Base-by-base conservation (phyloP, 495 filamentous ascomycete species). In the Penicillium angulare region DNA sequence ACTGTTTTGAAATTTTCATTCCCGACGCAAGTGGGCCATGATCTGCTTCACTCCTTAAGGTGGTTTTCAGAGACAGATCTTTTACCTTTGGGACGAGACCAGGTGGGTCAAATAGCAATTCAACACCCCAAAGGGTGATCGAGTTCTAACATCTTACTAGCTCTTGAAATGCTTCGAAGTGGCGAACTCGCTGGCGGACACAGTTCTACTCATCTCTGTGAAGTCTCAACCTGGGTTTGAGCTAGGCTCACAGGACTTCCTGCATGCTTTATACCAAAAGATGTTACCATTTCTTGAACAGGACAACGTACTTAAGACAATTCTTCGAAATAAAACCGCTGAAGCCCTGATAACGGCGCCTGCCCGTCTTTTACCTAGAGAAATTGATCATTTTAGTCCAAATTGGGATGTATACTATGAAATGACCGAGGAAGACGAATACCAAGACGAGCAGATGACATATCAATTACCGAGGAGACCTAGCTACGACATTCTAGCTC, bases 1-100 rank as follows among this genome's bases (percentile, higher is more conserved):
- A 69, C 72, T 16, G 76, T 79, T n/a, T 79, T 90, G 78, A 84
- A 78, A 0, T 85, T 91, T 60, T 77, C 77, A 27, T 88, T 83
- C 53, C 87, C 87, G 1, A 78, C 87, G 20, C 81, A 86, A 47
- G 82, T 89, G 40, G 77, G 86, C 20, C 77, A 82, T 31, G 85
- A 89, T 55, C 68, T 93, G 6, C 68, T 91, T 18, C 73, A 78
- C 29, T 51, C 64, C 1, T 45, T 69, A 23, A 55, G 52, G 12
- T 43, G 43, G 0, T 67, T 67, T 17, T 53, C 60, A 2, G 50
- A 67, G 13, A 41, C 52, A 0, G 66, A 69, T 41, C 50, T 69
- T 43, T 39, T 69, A 3, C 66, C 66, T 3, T 26, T 69, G 32
- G 66, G 66, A 12, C 57, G 66, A 21, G 66, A 69, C 27, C 66